Percentiles rank a stretch among this genome's conserved stretches.
phyloP scores from a whole-genome alignment of 257 asterid species.

The Solanum sejunctum region DNA sequence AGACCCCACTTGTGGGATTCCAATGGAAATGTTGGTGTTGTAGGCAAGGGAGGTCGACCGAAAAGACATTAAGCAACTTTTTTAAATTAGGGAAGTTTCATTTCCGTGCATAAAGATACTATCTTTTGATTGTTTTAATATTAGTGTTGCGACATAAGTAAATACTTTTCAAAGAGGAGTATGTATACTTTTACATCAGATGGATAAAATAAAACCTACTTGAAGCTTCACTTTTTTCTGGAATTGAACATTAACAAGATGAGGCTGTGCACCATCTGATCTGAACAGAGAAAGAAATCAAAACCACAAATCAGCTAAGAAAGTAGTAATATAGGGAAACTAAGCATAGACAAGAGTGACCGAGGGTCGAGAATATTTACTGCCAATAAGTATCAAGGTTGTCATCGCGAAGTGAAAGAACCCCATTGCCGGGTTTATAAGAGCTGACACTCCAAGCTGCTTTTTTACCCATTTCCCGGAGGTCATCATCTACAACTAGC shows the following conservation, averaged over 20 bases:
- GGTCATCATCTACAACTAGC: slow-evolving; percentile 65
- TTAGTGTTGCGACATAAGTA: neutral
- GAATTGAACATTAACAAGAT: slow-evolving; percentile 83
- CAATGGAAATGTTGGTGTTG: too few species aligned
- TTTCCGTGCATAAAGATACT: neutral
- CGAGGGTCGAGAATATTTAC: slow-evolving; percentile 10
- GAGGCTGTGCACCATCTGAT: slow-evolving; percentile 98
- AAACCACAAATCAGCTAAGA: neutral
- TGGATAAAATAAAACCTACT: slow-evolving; percentile 8
- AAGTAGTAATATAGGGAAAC: neutral
- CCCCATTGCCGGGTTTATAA: slow-evolving; percentile 92
- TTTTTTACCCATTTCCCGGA: slow-evolving; percentile 82
- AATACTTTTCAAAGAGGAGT: neutral
- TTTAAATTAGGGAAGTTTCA: neutral
- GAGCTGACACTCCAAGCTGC: slow-evolving; percentile 99
- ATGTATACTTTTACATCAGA: neutral
- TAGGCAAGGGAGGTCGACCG: too few species aligned
- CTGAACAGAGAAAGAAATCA: slow-evolving; percentile 7
- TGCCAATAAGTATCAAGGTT: slow-evolving; percentile 96
- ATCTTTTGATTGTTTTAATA: neutral
- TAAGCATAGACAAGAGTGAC: neutral
- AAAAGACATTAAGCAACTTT: neutral
- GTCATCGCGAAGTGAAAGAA: slow-evolving; percentile 67
- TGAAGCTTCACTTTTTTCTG: slow-evolving; percentile 90
- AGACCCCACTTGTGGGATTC: too few species aligned